These are phyloP conservation scores for Nemania bipapillata DNA, from an alignment of 2,329 filamentous ascomycete genomes.

Conservation along the genomic window DNA sequence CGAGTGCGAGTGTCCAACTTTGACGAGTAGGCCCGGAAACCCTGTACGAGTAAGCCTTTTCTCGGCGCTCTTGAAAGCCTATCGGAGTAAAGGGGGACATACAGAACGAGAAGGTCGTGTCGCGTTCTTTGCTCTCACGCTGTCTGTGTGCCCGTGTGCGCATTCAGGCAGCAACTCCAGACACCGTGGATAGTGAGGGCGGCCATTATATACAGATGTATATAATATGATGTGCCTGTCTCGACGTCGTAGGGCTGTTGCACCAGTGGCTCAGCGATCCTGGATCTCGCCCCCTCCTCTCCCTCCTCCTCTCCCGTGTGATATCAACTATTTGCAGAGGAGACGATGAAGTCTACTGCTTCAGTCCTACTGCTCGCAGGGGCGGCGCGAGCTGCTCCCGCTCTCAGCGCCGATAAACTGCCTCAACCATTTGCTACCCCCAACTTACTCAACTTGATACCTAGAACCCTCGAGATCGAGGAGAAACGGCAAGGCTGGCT, in stretches of 20 bases:
- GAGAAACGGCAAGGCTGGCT: constrained; percentile 35
- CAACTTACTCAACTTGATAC: constrained; percentile 21
- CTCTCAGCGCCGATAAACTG: neutral
- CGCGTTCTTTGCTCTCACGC: neutral
- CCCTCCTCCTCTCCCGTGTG: too few relatives aligned
- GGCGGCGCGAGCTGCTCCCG: constrained; percentile 24
- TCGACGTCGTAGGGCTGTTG: neutral
- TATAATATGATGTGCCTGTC: constrained; percentile 21
- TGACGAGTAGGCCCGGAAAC: neutral
- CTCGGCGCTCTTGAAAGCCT: neutral
- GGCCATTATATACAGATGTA: neutral
- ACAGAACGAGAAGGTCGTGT: constrained; percentile 8
- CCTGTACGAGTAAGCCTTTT: constrained; percentile 10
- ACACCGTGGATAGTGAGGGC: neutral
- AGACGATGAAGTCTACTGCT: constrained; percentile 24
- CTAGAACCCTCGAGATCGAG: constrained; percentile 20
- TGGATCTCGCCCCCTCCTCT: neutral
- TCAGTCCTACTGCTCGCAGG: constrained; percentile 24
- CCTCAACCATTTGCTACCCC: constrained; percentile 7
- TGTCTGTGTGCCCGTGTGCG: neutral
- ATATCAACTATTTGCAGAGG: constrained; percentile 6
- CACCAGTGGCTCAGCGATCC: neutral
- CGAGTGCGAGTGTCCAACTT: neutral
- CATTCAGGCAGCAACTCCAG: neutral
- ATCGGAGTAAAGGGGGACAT: neutral